Conservation (phyloP, 2,329 filamentous ascomycete genomes). For the Hypoxylon sp. region DNA sequence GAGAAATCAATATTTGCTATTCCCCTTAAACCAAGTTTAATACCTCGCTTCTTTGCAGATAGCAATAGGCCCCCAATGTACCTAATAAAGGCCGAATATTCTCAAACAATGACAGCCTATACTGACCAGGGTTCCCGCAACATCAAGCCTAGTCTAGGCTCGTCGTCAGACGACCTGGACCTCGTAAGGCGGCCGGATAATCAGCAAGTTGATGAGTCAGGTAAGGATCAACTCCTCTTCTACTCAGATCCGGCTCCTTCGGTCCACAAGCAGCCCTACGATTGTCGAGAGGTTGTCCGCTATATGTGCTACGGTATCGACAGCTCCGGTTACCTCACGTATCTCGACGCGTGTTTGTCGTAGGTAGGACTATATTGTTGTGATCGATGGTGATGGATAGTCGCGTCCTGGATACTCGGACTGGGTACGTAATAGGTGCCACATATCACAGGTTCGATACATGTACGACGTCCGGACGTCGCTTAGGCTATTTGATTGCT, state of each 20-base stretch:
- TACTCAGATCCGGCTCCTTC: background rate
- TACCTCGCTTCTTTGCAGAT: background rate
- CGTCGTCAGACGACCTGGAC: background rate
- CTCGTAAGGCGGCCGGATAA: background rate
- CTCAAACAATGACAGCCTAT: background rate
- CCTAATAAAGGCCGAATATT: background rate
- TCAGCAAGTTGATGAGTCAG: background rate
- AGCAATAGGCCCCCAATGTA: background rate
- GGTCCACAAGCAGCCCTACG: background rate
- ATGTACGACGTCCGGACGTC: background rate
- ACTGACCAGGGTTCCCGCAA: background rate
- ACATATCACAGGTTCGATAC: conserved; percentile 8
- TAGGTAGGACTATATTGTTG: background rate
- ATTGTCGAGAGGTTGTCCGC: background rate
- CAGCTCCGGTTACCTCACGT: background rate
- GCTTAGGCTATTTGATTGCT: background rate
- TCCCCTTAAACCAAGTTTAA: background rate
- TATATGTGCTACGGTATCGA: conserved; percentile 15
- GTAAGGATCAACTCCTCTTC: background rate
- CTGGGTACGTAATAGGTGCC: conserved; percentile 1
- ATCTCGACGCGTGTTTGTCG: conserved; percentile 26
- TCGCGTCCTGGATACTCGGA: background rate
- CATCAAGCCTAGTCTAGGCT: background rate
- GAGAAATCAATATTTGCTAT: conserved; percentile 11
- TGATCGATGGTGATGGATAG: background rate